A percentile compares a stretch with the other conserved stretches of the same genome.
phyloP scores from a whole-genome alignment of 2,329 filamentous ascomycete species.

The Penicillium sp. region DNA sequence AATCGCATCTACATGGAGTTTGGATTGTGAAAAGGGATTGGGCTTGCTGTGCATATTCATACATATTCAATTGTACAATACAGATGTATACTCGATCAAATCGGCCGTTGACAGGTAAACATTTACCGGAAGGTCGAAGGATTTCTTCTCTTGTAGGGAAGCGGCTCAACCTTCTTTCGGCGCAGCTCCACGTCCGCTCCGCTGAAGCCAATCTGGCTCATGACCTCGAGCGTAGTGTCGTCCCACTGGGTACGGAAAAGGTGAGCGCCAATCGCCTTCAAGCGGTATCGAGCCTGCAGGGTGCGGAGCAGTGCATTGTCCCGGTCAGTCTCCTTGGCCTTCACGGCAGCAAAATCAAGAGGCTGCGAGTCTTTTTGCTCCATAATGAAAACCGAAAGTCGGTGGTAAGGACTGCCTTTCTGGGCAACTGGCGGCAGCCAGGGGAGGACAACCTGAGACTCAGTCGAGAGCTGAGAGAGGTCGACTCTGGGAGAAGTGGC shows the following conservation, averaged over 20 bases:
- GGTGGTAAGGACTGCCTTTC: slow-evolving; percentile 87
- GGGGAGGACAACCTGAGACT: slow-evolving; percentile 63
- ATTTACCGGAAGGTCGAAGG: slow-evolving; percentile 41
- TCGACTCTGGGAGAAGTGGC: slow-evolving; percentile 57
- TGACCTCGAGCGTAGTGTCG: slow-evolving; percentile 76
- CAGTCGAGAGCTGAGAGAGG: slow-evolving; percentile 55
- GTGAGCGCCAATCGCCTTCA: slow-evolving; percentile 72
- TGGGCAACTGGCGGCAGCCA: slow-evolving; percentile 85
- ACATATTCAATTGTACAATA: slow-evolving; percentile 42
- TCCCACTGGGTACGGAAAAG: slow-evolving; percentile 91
- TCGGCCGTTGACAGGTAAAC: slow-evolving; percentile 16
- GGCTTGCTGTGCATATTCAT: slow-evolving; percentile 37
- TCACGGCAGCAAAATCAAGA: slow-evolving; percentile 55
- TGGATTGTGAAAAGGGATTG: slow-evolving; percentile 19
- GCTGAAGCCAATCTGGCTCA: slow-evolving; percentile 68
- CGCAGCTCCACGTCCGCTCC: slow-evolving; percentile 81
- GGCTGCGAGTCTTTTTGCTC: slow-evolving; percentile 63
- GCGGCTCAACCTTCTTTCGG: slow-evolving; percentile 65
- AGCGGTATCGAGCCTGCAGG: slow-evolving; percentile 62
- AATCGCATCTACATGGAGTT: slow-evolving; percentile 27
- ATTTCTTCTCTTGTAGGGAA: slow-evolving; percentile 59
- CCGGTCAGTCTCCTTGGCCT: slow-evolving; percentile 47
- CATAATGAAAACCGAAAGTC: slow-evolving; percentile 74
- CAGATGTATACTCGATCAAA: slow-evolving; percentile 28
- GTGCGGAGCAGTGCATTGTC: slow-evolving; percentile 69